Evolutionary conservation across 129 eudicot species (phyloP).

Genomic region (Centaurea solstitialis): DNA sequence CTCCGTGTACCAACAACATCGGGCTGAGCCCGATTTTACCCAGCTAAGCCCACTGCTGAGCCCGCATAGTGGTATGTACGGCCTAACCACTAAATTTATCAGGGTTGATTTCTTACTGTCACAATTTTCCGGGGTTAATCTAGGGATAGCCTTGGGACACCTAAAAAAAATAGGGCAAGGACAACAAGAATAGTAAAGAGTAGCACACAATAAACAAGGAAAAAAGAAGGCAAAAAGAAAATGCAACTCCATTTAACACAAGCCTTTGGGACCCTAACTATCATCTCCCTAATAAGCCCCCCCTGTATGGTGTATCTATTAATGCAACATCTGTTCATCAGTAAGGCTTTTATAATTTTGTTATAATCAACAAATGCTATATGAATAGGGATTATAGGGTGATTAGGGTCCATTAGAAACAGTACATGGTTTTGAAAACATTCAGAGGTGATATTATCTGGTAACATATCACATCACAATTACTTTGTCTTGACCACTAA

Average conservation of each 20-base stretch:
- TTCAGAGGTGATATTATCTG: conserved; percentile 32
- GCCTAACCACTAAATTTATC: no score
- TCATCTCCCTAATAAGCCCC: background rate
- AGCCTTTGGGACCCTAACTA: background rate
- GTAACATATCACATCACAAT: conserved; percentile 43
- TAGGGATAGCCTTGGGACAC: no score
- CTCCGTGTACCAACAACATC: no score
- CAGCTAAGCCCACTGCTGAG: no score
- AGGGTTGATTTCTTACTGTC: no score
- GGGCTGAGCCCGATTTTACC: no score
- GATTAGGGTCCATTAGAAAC: conserved; percentile 22
- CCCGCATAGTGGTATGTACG: no score
- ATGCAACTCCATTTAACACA: background rate
- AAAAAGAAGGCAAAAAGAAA: background rate
- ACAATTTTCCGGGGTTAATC: no score
- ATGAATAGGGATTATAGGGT: conserved; percentile 9
- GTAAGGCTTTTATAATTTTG: background rate
- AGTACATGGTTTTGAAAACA: conserved; percentile 21
- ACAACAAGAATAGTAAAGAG: background rate
- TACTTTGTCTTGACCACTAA: conserved; percentile 36
- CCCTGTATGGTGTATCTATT: background rate
- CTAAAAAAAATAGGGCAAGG: background rate
- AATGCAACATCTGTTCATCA: conserved; percentile 2
- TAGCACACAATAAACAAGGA: background rate
- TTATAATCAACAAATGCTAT: background rate